Percentiles rank a stretch among this genome's conserved stretches.
Conservation (phyloP, 352 stramenopile species). For the Pythium dissimile region DNA sequence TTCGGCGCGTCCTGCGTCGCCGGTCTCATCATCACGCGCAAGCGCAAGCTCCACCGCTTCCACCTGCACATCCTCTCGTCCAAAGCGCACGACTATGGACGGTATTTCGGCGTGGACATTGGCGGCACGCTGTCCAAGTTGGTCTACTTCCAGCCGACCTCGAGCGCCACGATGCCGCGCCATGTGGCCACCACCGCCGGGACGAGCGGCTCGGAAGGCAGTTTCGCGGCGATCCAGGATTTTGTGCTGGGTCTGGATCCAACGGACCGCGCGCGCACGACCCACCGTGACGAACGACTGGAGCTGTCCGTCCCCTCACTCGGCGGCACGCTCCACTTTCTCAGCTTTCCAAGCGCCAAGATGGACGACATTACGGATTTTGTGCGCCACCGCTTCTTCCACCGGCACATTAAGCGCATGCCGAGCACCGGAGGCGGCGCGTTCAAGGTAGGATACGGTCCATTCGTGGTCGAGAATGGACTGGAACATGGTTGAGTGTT, state of each 20-base stretch:
- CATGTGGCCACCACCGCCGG: slow-evolving; percentile 20
- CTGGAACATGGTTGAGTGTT: background rate
- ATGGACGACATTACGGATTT: slow-evolving; percentile 72
- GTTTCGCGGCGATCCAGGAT: slow-evolving; percentile 48
- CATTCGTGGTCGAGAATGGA: background rate
- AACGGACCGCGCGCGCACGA: slow-evolving; percentile 31
- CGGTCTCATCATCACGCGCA: slow-evolving; percentile 61
- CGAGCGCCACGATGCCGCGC: slow-evolving; percentile 23
- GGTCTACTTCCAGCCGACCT: slow-evolving; percentile 89
- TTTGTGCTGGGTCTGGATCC: slow-evolving; percentile 46
- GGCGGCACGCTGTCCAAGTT: slow-evolving; percentile 92
- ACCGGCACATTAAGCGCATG: slow-evolving; percentile 90
- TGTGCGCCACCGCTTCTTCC: slow-evolving; percentile 75
- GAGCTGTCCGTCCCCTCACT: slow-evolving; percentile 69
- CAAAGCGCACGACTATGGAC: slow-evolving; percentile 65
- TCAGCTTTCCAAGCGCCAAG: slow-evolving; percentile 63
- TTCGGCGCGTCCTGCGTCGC: slow-evolving; percentile 67
- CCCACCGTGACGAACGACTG: slow-evolving; percentile 53
- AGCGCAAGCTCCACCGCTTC: slow-evolving; percentile 66
- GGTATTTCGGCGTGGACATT: slow-evolving; percentile 91
- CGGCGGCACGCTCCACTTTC: slow-evolving; percentile 95
- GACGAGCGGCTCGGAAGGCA: slow-evolving; percentile 36
- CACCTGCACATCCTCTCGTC: slow-evolving; percentile 65
- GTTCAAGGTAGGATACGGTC: slow-evolving; percentile 80
- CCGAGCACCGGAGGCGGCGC: slow-evolving; percentile 92